Conservation (phyloP, 2,329 filamentous ascomycete genomes). For the Claviceps sp. region DNA sequence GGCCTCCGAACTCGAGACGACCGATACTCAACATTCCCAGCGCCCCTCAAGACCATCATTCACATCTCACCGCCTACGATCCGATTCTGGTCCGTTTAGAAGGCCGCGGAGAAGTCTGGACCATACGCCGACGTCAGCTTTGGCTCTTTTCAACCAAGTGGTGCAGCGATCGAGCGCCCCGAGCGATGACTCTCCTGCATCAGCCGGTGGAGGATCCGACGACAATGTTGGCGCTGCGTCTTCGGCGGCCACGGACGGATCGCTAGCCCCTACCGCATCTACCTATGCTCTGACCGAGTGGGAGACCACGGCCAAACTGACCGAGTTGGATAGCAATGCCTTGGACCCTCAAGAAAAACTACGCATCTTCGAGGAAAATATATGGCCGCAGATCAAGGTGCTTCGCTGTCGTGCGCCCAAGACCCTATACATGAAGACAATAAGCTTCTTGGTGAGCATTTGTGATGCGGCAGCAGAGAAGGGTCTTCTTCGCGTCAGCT, state of each 20-base stretch:
- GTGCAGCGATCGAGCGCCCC: conserved; percentile 10
- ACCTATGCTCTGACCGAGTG: conserved; percentile 11
- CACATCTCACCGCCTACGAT: background rate
- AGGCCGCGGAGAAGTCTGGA: conserved; percentile 1
- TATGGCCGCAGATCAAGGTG: conserved; percentile 18
- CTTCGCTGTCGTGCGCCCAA: conserved; percentile 17
- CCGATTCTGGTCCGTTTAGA: conserved; percentile 1
- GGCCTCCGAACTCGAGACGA: background rate
- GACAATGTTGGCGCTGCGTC: background rate
- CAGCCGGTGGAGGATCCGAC: background rate
- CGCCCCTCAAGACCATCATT: background rate
- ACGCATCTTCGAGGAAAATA: conserved; percentile 13
- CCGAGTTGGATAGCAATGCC: conserved; percentile 10
- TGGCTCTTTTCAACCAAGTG: conserved; percentile 24
- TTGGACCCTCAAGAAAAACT: conserved; percentile 11
- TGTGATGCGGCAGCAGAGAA: conserved; percentile 10
- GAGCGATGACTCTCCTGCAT: background rate
- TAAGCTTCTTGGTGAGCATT: conserved; percentile 11
- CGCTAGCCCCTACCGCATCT: conserved; percentile 3
- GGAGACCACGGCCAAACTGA: conserved; percentile 19
- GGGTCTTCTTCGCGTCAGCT: conserved; percentile 7
- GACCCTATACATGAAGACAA: conserved; percentile 13
- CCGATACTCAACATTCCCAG: background rate
- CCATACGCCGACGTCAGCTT: conserved; percentile 14
- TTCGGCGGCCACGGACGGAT: background rate